These are phyloP conservation scores for Leccinum disarticulatum DNA, from an alignment of 768 basidiomycete genomes.

Conservation along the genomic window DNA sequence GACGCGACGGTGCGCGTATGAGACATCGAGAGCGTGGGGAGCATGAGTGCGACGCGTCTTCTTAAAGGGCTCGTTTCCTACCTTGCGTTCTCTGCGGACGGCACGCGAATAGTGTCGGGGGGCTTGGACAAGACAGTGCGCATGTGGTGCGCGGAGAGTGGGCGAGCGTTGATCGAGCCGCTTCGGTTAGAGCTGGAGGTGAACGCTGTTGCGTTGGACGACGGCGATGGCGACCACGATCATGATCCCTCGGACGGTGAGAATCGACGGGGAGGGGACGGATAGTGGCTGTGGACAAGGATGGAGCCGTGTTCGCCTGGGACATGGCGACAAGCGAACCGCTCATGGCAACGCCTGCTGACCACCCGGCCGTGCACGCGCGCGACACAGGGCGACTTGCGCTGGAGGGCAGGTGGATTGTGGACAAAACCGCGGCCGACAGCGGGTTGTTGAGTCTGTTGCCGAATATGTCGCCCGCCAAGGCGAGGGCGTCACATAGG, in stretches of 20 bases:
- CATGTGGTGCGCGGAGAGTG: constrained; percentile 29
- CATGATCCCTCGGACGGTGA: background rate
- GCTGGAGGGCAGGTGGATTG: constrained; percentile 27
- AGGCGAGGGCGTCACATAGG: constrained; percentile 20
- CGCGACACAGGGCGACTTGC: constrained; percentile 7
- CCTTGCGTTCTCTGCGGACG: constrained; percentile 31
- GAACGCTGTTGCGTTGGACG: constrained; percentile 25
- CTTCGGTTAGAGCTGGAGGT: constrained; percentile 22
- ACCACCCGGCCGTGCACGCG: constrained; percentile 15
- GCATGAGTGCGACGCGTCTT: constrained; percentile 22
- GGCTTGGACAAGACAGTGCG: constrained; percentile 31
- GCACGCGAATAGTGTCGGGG: constrained; percentile 29
- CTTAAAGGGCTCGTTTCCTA: constrained; percentile 31
- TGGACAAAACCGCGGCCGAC: constrained; percentile 21
- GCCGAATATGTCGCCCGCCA: constrained; percentile 32
- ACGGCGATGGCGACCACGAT: background rate
- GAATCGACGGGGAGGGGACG: background rate
- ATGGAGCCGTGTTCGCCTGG: constrained; percentile 28
- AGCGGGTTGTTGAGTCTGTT: constrained; percentile 17
- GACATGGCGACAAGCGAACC: constrained; percentile 21
- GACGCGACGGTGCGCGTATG: constrained; percentile 33
- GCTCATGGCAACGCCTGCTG: constrained; percentile 19
- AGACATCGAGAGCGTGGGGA: constrained; percentile 31
- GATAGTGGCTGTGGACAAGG: constrained; percentile 28
- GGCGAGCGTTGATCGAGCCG: constrained; percentile 20